phyloP scores from a whole-genome alignment of 208 protist species.

The Acanthamoeba triangularis region DNA sequence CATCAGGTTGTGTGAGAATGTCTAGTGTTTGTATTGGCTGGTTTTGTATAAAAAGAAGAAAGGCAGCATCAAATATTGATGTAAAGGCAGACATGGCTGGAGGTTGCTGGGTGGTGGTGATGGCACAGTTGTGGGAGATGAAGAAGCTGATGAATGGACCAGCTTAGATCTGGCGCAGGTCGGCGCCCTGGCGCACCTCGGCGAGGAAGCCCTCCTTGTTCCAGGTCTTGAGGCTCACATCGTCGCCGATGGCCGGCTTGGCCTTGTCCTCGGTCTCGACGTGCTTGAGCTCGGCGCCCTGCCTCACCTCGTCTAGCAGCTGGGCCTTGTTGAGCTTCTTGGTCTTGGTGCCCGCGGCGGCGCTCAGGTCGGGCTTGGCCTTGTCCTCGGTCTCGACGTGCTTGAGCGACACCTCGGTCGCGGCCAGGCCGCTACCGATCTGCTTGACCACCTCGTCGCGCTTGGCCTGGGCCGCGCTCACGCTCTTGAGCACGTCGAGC shows the following conservation, averaged over 20 bases:
- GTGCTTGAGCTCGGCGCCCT: slow-evolving; percentile 32
- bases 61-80: slow-evolving; percentile 13
- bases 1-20: not conserved
- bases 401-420: slow-evolving; percentile 7
- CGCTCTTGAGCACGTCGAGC: slow-evolving; percentile 26
- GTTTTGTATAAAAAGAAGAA: not conserved
- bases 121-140: not conserved
- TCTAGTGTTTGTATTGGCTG: not conserved
- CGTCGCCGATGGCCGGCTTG: not conserved
- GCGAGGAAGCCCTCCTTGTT: slow-evolving; percentile 13
- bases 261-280: slow-evolving; percentile 57
- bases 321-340: slow-evolving; percentile 17
- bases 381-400: slow-evolving; percentile 64
- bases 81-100: not conserved
- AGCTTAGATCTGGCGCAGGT: slow-evolving; percentile 15
- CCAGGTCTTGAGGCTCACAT: slow-evolving; percentile 11
- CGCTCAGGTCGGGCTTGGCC: not conserved
- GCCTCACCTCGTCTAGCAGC: slow-evolving; percentile 13
- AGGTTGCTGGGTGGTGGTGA: not conserved
- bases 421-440: slow-evolving; percentile 15
- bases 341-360: not conserved
- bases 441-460: slow-evolving; percentile 45
- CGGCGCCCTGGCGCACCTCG: slow-evolving; percentile 35
- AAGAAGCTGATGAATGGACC: not conserved
- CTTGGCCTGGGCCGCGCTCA: not conserved